phyloP scores from a whole-genome alignment of 495 filamentous ascomycete genomes.

The Aspergillus egyptiacus region DNA sequence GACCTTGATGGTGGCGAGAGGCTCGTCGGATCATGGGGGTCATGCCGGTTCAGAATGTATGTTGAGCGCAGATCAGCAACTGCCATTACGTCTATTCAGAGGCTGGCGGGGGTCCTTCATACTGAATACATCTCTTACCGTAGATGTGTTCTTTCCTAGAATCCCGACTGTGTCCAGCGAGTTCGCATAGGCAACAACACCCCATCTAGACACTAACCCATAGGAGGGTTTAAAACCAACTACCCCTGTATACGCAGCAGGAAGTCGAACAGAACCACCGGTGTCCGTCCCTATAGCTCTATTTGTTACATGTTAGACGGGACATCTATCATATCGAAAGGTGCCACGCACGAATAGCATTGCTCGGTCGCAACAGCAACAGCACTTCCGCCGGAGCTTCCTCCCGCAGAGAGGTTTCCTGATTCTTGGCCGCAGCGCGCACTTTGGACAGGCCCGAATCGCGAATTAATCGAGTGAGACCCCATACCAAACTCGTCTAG shows the following conservation, averaged over 20 bases:
- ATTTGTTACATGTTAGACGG: not conserved
- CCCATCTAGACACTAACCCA: conserved; percentile 75
- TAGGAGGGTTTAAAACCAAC: conserved; percentile 94
- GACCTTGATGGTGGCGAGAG: conserved; percentile 48
- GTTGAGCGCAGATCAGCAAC: conserved; percentile 4
- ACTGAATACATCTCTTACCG: conserved; percentile 53
- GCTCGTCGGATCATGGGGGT: conserved; percentile 73
- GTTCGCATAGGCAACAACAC: conserved; percentile 92
- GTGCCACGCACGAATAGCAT: conserved; percentile 54
- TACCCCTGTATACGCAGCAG: conserved; percentile 82
- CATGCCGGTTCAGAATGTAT: conserved; percentile 53
- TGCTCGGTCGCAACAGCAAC: conserved; percentile 69
- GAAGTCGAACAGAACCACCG: conserved; percentile 85
- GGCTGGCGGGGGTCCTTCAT: no score
- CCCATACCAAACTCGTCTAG: conserved; percentile 99
- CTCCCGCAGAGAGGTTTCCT: conserved; percentile 63
- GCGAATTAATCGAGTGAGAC: conserved; percentile 74
- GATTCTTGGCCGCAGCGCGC: conserved; percentile 18
- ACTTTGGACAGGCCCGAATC: conserved; percentile 61
- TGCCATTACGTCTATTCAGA: no score
- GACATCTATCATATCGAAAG: conserved; percentile 2
- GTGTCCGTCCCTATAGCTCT: conserved; percentile 91
- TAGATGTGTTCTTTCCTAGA: conserved; percentile 47
- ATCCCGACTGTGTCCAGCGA: conserved; percentile 92
- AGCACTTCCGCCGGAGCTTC: conserved; percentile 92